Conservation (phyloP, 2,329 filamentous ascomycete species). For the Dryadomyces quercus-mongolicae region DNA sequence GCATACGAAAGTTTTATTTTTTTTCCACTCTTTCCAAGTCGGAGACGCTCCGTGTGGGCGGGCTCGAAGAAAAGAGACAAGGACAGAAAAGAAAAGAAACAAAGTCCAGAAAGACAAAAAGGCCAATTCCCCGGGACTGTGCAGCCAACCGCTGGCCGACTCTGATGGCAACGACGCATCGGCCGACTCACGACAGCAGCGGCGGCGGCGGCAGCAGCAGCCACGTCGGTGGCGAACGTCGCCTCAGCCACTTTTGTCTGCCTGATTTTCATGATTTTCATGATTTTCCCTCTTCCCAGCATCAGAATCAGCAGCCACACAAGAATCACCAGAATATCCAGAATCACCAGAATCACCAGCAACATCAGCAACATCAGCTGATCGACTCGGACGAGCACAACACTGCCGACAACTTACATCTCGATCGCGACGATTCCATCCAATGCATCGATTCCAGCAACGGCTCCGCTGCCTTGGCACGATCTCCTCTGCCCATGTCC, state of each 20-base stretch:
- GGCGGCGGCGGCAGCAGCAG: constrained; percentile 1
- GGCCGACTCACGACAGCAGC: constrained; percentile 2
- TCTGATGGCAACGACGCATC: constrained; percentile 10
- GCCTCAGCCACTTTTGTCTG: neutral
- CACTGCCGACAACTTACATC: neutral
- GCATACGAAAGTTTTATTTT: neutral
- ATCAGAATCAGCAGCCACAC: neutral
- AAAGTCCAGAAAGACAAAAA: too few species aligned
- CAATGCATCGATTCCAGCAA: neutral
- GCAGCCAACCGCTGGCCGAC: neutral
- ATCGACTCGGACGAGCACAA: neutral
- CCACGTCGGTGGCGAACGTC: neutral
- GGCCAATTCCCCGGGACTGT: too few species aligned
- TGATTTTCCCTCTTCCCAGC: too few species aligned
- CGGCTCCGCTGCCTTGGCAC: neutral
- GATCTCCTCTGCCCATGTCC: neutral
- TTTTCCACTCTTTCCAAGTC: neutral
- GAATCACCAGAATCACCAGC: neutral
- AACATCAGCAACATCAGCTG: neutral
- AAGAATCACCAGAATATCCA: neutral
- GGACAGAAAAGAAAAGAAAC: neutral
- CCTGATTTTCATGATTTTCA: neutral
- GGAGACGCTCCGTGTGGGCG: constrained; percentile 2
- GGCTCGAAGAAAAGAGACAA: neutral
- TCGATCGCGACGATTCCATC: neutral